Conservation (phyloP, 2,329 filamentous ascomycete species). For the Epichloe brachyelytri region DNA sequence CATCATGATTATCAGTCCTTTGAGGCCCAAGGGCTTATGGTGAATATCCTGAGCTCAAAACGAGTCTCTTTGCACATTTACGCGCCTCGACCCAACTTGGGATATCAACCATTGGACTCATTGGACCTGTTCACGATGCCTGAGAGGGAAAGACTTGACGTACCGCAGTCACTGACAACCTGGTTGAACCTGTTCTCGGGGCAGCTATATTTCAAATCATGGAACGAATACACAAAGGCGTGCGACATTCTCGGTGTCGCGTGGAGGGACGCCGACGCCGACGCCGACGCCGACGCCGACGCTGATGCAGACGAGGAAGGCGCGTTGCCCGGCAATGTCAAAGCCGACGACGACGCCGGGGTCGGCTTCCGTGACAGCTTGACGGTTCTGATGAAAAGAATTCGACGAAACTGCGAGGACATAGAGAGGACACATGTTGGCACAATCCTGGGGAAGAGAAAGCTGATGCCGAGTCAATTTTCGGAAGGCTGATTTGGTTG, state of each 20-base stretch:
- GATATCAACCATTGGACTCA: slow-evolving; percentile 7
- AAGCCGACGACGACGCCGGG: rapidly evolving
- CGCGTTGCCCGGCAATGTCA: not conserved
- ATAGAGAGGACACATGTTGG: slow-evolving; percentile 26
- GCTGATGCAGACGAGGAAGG: too few species aligned
- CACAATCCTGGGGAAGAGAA: slow-evolving; percentile 16
- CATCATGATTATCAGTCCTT: slow-evolving; percentile 46
- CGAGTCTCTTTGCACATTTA: slow-evolving; percentile 37
- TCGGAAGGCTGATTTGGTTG: not conserved
- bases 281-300: not conserved
- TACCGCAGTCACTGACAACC: not conserved
- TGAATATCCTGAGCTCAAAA: slow-evolving; percentile 20
- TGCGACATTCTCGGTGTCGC: slow-evolving; percentile 41
- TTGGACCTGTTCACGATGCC: slow-evolving; percentile 12
- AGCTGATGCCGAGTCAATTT: slow-evolving; percentile 5
- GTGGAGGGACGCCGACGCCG: slow-evolving; percentile 14
- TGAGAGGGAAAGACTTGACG: not conserved
- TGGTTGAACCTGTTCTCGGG: slow-evolving; percentile 55
- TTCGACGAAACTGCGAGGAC: slow-evolving; percentile 19
- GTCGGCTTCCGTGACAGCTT: slow-evolving; percentile 13
- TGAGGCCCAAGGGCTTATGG: slow-evolving; percentile 42
- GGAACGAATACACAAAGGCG: slow-evolving; percentile 37
- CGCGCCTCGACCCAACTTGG: slow-evolving; percentile 28
- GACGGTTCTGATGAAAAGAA: slow-evolving; percentile 15
- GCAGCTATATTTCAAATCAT: slow-evolving; percentile 47